Evolutionary conservation across 805 yeast genomes (phyloP), one percentile per base, ranked within the genome.

Genomic region (Myxozyma vanderwaltii): DNA sequence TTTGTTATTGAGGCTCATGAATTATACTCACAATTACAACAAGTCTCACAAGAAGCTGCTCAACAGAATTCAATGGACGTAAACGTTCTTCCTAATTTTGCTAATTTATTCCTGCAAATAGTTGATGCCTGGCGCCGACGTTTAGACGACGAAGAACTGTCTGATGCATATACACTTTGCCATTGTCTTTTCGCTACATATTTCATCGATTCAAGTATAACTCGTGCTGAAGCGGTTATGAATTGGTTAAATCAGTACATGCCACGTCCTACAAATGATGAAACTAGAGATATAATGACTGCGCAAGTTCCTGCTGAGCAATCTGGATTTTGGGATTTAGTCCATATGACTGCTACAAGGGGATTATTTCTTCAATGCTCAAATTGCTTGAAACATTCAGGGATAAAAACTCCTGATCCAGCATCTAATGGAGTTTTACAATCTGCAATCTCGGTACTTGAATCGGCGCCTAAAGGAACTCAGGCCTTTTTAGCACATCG

Each of bases 211-310:
- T 48, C 56, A 8, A 54, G 29, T 23, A 46, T 51, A 21, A 52
- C 59, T 21, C 50, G 70, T 26, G 61, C 69, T 10, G 61, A 60
- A n/a, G 57, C 58, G 10, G 47, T 71, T 13, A 55, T 67, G 58
- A 62, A 64, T 3, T 72, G 74, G 75, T 63, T 72, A 26, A 71
- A 71, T 44, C 49, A 50, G 48, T 47, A 51, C 5, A 63, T 59
- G 29, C 59, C 72, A 33, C 44, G 61, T 17, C 71, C 71, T 10
- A 52, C 69, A 2, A 45, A 50, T 17, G 68, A 65, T 15, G 63
- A 62, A 36, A 52, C 61, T 15, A 29, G 56, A n/a, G 67, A 51
- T 19, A 48, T 68, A 8, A 63, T 62, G 61, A 59, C 60, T 17
- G 51, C 58, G 10, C 51, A 33, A 17, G 46, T 44, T 7, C 70